Conservation (phyloP, 2,329 filamentous ascomycete species). For the Nemania sp. region DNA sequence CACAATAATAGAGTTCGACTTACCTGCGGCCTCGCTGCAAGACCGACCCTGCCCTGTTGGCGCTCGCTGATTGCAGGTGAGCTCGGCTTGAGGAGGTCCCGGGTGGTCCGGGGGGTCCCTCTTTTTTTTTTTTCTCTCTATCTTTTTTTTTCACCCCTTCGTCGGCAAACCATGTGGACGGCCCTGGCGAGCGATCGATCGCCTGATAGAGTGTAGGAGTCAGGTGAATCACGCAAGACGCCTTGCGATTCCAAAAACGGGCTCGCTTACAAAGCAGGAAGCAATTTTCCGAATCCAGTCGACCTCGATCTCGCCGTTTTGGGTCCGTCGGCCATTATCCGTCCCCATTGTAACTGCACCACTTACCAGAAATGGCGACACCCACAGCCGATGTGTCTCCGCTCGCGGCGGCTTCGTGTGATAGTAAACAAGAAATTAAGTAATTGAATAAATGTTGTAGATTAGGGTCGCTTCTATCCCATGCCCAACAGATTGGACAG, state of each 20-base stretch:
- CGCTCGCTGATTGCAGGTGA: not conserved
- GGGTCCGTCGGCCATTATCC: not conserved
- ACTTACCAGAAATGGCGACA: not conserved
- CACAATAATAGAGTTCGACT: conserved; percentile 16
- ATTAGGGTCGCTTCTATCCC: no score
- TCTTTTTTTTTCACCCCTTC: no score
- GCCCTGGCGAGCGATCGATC: conserved; percentile 7
- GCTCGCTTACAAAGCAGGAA: conserved; percentile 22
- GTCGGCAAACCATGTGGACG: no score
- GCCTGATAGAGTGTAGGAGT: conserved; percentile 22
- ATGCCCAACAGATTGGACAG: no score
- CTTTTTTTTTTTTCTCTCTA: not conserved
- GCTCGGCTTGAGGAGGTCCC: conserved; percentile 18
- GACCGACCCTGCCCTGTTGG: not conserved
- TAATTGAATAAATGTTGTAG: no score
- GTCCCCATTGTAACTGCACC: not conserved
- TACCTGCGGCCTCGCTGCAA: not conserved
- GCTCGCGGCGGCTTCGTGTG: conserved; percentile 5
- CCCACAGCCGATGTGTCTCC: not conserved
- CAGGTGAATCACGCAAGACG: no score
- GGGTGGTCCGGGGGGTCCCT: conserved; percentile 18
- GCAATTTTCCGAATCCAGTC: conserved; percentile 8
- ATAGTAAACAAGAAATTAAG: not conserved
- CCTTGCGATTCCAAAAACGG: not conserved
- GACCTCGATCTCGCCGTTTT: conserved; percentile 12